phyloP scores from a whole-genome alignment of 2,329 filamentous ascomycete genomes.

The Tolypocladium ovalisporum region DNA sequence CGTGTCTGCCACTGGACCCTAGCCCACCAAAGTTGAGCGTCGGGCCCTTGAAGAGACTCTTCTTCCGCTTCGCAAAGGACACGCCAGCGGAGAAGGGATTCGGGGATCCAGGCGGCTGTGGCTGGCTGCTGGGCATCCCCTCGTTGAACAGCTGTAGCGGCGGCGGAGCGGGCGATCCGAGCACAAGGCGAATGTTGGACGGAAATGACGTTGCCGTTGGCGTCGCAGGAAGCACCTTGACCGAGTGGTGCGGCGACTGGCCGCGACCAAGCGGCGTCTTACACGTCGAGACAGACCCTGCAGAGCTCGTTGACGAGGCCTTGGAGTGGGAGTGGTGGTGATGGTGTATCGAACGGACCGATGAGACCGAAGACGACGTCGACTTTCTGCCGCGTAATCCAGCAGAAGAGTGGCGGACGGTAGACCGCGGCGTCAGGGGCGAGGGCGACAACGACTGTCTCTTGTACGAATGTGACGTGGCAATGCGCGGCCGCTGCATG shows the following conservation, averaged over 20 bases:
- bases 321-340: conserved; percentile 85
- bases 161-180: conserved; percentile 42
- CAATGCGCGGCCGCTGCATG: conserved; percentile 15
- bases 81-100: conserved; percentile 53
- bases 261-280: conserved; percentile 53
- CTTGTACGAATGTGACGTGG: conserved; percentile 38
- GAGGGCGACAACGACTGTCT: conserved; percentile 77
- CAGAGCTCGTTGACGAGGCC: conserved; percentile 83
- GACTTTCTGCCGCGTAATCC: conserved; percentile 88
- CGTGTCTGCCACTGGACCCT: conserved; percentile 20
- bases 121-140: conserved; percentile 35
- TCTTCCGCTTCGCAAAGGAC: conserved; percentile 71
- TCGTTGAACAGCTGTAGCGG: conserved; percentile 47
- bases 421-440: conserved; percentile 78
- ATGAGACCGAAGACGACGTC: conserved; percentile 89
- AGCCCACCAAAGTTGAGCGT: conserved; percentile 44
- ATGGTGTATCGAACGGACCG: conserved; percentile 82
- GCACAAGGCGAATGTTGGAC: conserved; percentile 73
- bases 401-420: conserved; percentile 69
- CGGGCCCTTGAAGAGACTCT: conserved; percentile 73
- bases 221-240: conserved; percentile 91
- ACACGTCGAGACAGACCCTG: conserved; percentile 59
- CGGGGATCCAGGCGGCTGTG: conserved; percentile 38
- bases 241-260: conserved; percentile 75
- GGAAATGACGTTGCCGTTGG: conserved; percentile 69